phyloP scores from a whole-genome alignment of 2,329 filamentous ascomycete species.

The Phialocephala subalpina region DNA sequence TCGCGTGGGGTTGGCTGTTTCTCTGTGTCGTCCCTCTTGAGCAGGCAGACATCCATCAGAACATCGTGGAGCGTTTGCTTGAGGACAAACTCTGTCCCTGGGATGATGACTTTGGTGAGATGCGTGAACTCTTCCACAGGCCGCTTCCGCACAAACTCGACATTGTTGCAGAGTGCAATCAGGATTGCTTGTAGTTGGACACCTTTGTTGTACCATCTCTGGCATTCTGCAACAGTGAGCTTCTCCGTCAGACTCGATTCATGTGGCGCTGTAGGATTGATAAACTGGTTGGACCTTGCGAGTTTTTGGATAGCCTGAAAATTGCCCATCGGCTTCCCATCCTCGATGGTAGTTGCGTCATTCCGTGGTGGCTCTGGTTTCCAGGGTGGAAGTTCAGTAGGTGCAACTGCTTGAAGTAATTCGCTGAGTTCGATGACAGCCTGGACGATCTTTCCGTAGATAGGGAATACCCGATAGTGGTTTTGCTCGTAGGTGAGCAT shows the following conservation, averaged over 20 bases:
- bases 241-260: conserved; percentile 12
- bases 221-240: conserved; percentile 13
- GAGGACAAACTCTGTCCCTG: background rate
- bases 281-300: background rate
- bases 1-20: background rate
- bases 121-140: background rate
- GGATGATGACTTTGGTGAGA: background rate
- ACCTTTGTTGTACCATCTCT: conserved; percentile 19
- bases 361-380: background rate
- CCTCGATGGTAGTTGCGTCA: background rate
- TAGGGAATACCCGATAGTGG: conserved; percentile 17
- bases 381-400: conserved; percentile 8
- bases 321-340: background rate
- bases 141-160: background rate
- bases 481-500: conserved; percentile 23
- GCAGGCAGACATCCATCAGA: conserved; percentile 2
- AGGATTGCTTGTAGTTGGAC: background rate
- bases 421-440: conserved; percentile 1
- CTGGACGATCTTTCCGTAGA: conserved; percentile 16
- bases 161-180: background rate
- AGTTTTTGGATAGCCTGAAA: background rate
- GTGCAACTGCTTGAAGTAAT: background rate
- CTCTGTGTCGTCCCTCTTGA: conserved; percentile 11
- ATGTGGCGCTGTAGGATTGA: conserved; percentile 6
- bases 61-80: conserved; percentile 18